A percentile compares a stretch with the other conserved stretches of the same genome.
Evolutionary conservation across 768 basidiomycete genomes (phyloP).

Genomic region (Xerocomellus intermedius): DNA sequence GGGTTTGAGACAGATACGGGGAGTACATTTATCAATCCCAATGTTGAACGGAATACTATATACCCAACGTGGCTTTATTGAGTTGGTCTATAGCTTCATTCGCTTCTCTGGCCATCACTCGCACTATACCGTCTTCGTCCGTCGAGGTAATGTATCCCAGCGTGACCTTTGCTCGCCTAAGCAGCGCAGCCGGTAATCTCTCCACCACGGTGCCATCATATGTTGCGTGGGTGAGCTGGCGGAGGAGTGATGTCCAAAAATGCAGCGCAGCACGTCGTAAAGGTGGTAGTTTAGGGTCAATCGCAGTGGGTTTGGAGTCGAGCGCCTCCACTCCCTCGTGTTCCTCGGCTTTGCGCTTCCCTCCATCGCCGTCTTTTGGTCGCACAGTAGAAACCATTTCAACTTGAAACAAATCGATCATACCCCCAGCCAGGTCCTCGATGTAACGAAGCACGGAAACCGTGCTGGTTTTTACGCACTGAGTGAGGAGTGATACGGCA

Average conservation of each 20-base stretch:
- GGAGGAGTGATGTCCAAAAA: constrained; percentile 69
- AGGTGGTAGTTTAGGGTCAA: constrained; percentile 67
- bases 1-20: constrained; percentile 95
- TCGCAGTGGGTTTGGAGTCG: constrained; percentile 57
- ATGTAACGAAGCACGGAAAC: constrained; percentile 63
- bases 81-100: constrained; percentile 53
- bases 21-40: constrained; percentile 32
- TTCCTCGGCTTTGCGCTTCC: constrained; percentile 3
- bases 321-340: constrained; percentile 26
- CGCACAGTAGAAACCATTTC: constrained; percentile 42
- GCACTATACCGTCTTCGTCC: constrained; percentile 70
- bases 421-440: constrained; percentile 58
- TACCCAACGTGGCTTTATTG: constrained; percentile 42
- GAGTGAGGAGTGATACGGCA: constrained; percentile 67
- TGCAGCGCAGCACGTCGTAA: constrained; percentile 86
- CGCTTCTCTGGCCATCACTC: constrained; percentile 76
- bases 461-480: constrained; percentile 63
- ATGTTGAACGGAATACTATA: constrained; percentile 3
- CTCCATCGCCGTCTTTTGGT: constrained; percentile 18
- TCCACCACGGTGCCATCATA: constrained; percentile 39
- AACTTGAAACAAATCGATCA: constrained; percentile 75
- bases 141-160: constrained; percentile 66
- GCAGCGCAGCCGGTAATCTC: constrained; percentile 29
- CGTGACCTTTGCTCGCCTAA: constrained; percentile 56
- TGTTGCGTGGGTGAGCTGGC: constrained; percentile 50